Evolutionary conservation across 805 yeast genomes (phyloP).

Genomic region (Candida maltosa): DNA sequence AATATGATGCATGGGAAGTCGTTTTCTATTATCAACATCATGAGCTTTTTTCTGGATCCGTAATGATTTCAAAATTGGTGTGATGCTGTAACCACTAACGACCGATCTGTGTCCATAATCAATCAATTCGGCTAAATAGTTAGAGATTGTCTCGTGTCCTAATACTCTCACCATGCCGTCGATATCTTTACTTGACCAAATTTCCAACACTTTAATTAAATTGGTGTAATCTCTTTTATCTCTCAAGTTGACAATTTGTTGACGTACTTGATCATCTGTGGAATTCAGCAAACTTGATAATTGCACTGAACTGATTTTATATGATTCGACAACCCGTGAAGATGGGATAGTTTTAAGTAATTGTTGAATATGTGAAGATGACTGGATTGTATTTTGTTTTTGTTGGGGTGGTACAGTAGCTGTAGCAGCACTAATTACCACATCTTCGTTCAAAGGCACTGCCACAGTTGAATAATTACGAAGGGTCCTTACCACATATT

Average conservation of each 20-base stretch:
- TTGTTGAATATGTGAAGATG: background rate
- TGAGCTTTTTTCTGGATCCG: background rate
- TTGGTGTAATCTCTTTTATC: constrained; percentile 4
- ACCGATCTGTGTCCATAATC: background rate
- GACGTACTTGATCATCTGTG: constrained; percentile 2
- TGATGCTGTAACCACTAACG: background rate
- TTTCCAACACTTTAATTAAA: constrained; percentile 2
- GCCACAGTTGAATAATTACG: constrained; percentile 8
- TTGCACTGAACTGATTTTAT: background rate
- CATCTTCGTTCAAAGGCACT: constrained; percentile 11
- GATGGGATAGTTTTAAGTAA: constrained; percentile 7
- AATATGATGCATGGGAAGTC: background rate
- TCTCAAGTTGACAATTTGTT: constrained; percentile 4
- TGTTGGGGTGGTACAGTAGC: background rate
- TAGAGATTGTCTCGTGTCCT: constrained; percentile 5
- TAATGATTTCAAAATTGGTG: constrained; percentile 7
- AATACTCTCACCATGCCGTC: constrained; percentile 5
- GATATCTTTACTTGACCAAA: constrained; percentile 5
- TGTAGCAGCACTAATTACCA: constrained; percentile 1
- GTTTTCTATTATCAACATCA: background rate
- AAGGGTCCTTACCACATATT: background rate
- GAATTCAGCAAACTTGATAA: background rate
- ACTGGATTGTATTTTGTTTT: too few species aligned
- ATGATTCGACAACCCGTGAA: constrained; percentile 4
- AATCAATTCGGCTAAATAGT: constrained; percentile 5